These are phyloP conservation scores for Cyclostephanos invisitatus DNA, from an alignment of 108 stramenopile genomes.

Conservation along the genomic window DNA sequence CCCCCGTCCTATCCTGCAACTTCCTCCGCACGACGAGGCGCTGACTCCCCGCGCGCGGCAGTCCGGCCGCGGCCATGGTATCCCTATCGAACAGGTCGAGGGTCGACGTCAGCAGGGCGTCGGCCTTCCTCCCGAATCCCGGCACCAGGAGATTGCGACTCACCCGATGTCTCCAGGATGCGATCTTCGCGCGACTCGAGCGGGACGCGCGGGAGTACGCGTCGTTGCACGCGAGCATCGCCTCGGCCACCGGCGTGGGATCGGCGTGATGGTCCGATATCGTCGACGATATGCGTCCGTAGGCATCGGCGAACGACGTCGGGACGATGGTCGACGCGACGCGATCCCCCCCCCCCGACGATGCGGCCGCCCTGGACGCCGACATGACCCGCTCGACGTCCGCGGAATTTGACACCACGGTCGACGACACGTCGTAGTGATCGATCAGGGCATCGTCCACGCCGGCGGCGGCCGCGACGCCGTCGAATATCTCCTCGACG, in stretches of 20 bases:
- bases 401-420: conserved; percentile 40
- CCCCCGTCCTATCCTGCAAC: conserved; percentile 63
- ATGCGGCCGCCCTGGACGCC: conserved; percentile 33
- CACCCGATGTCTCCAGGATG: conserved; percentile 66
- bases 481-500: conserved; percentile 63
- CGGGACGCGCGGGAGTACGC: conserved; percentile 68
- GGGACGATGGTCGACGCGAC: conserved; percentile 25
- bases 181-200: conserved; percentile 65
- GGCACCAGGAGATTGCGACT: conserved; percentile 72
- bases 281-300: conserved; percentile 45
- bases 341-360: background rate
- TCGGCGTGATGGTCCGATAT: conserved; percentile 51
- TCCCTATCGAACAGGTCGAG: conserved; percentile 74
- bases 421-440: conserved; percentile 56
- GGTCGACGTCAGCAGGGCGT: conserved; percentile 47
- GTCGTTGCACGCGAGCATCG: conserved; percentile 68
- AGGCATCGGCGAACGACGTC: conserved; percentile 55
- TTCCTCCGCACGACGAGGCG: conserved; percentile 64
- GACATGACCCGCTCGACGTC: conserved; percentile 59
- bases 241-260: conserved; percentile 72
- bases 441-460: conserved; percentile 46
- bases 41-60: conserved; percentile 55
- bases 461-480: conserved; percentile 56
- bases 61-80: conserved; percentile 72
- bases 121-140: conserved; percentile 66